Evolutionary conservation across 2,329 filamentous ascomycete species (phyloP).

Genomic region (Talaromyces sp.): DNA sequence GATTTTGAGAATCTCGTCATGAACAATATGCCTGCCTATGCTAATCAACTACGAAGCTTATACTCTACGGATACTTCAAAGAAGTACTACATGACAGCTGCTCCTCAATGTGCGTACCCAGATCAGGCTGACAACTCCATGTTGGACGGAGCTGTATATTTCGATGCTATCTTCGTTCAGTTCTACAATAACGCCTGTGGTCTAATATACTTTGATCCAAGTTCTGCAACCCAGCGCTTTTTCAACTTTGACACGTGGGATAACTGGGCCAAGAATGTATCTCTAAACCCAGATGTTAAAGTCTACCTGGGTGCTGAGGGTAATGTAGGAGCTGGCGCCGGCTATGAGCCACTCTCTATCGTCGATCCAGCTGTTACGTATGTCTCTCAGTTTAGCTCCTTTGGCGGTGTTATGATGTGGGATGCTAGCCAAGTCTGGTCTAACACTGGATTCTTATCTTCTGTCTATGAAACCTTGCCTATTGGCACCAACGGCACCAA

Average conservation of each 20-base stretch:
- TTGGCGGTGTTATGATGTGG: slow-evolving; percentile 66
- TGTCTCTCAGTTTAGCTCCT: slow-evolving; percentile 49
- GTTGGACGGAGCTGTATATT: slow-evolving; percentile 48
- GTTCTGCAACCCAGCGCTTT: slow-evolving; percentile 41
- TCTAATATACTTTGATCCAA: slow-evolving; percentile 45
- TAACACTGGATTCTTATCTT: slow-evolving; percentile 44
- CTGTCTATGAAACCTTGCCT: slow-evolving; percentile 18
- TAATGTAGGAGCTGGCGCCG: slow-evolving; percentile 47
- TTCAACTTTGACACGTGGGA: slow-evolving; percentile 63
- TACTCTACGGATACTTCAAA: slow-evolving; percentile 50
- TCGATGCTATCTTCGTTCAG: slow-evolving; percentile 59
- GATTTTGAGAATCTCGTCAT: slow-evolving; percentile 59
- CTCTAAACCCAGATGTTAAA: slow-evolving; percentile 55
- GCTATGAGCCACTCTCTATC: slow-evolving; percentile 46
- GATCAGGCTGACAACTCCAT: slow-evolving; percentile 54
- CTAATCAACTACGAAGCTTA: slow-evolving; percentile 47
- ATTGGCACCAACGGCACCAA: neutral
- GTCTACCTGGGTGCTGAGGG: slow-evolving; percentile 58
- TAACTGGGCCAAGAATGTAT: slow-evolving; percentile 54
- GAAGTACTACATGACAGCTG: slow-evolving; percentile 56
- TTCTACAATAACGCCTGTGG: slow-evolving; percentile 67
- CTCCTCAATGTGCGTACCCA: slow-evolving; percentile 63
- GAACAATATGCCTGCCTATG: slow-evolving; percentile 57
- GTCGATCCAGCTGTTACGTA: slow-evolving; percentile 50
- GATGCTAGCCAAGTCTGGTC: slow-evolving; percentile 56